Evolutionary conservation across 129 eudicot species (phyloP).

Genomic region (Helichrysum umbraculigerum): DNA sequence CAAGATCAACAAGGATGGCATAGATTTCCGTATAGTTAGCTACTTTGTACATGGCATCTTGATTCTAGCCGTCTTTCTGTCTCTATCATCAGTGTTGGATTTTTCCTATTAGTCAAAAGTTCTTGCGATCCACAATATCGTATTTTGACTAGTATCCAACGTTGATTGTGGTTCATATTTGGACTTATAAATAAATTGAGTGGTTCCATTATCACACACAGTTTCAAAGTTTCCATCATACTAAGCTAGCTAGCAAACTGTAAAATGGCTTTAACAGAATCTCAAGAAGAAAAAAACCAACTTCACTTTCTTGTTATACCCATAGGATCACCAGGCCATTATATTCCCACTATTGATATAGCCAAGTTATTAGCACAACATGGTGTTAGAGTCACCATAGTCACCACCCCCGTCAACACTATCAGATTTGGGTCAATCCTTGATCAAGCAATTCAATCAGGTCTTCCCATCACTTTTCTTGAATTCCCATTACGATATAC

Average conservation of each 20-base stretch:
- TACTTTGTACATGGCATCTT: neutral
- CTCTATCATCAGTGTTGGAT: neutral
- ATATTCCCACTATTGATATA: slow-evolving; percentile 59
- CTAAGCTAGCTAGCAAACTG: neutral
- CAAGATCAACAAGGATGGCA: neutral
- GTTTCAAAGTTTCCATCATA: neutral
- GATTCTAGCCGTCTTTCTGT: neutral
- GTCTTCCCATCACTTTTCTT: slow-evolving; percentile 38
- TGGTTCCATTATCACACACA: neutral
- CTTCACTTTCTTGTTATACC: slow-evolving; percentile 62
- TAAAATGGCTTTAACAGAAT: slow-evolving; percentile 26
- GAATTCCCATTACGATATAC: slow-evolving; percentile 39
- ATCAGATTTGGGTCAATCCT: slow-evolving; percentile 37
- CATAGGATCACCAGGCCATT: slow-evolving; percentile 54
- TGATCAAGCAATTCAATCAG: slow-evolving; percentile 43
- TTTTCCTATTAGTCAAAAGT: slow-evolving; percentile 11
- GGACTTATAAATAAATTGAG: neutral
- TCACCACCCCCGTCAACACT: slow-evolving; percentile 39
- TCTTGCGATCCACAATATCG: neutral
- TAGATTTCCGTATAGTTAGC: neutral
- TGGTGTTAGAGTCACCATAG: slow-evolving; percentile 42
- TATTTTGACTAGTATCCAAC: neutral
- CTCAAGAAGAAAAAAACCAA: slow-evolving; percentile 25
- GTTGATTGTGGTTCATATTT: neutral
- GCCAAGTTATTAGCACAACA: slow-evolving; percentile 49